Evolutionary conservation across 768 basidiomycete species (phyloP), one percentile per base, ranked within the genome.

Genomic region (Calocera viscosa): DNA sequence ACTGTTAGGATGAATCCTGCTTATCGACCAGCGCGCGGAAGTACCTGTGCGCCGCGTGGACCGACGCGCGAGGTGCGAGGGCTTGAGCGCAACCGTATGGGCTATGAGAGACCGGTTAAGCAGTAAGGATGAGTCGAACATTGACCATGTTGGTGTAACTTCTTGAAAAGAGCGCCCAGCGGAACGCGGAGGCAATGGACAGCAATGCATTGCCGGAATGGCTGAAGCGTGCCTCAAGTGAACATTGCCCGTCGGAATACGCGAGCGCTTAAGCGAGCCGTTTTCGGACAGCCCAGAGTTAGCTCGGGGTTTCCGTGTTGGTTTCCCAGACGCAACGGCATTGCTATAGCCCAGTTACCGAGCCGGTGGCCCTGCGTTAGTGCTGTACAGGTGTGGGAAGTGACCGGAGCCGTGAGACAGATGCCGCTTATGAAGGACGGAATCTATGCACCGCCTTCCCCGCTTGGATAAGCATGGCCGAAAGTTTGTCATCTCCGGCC

Each of bases 401-500:
- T 28, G 53, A 26, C 30, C 24, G 53, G 53, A 60, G 8, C 26
- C 26, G 30, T 60, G 53, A 60, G 53, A 60, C 53, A 60, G 53
- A 60, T 60, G 53, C 53, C 53, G 53, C 26, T 19, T 16, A 22
- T 32, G 30, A 32, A 26, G 53, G 53, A 2, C 30, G 14, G 26
- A 26, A 22, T 32, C 22, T 32, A 28, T 26, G 30, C 53, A 60
- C 53, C 53, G 53, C 53, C 53, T 32, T 60, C 53, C 14, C 30
- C 53, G 53, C 53, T 60, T 60, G 24, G 26, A 32, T 60, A 60
- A 60, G 53, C 53, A 60, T 16, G 53, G 30, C 53, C 53, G 53
- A 19, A 19, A 3, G 53, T 60, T 60, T 26, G 43, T 47, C 5
- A 47, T 60, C 14, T 2, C 7, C 16, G n/a, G n/a, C 24, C 43